Conservation (phyloP, 208 protist species). For the Herpetomonas samuelpessoai region DNA sequence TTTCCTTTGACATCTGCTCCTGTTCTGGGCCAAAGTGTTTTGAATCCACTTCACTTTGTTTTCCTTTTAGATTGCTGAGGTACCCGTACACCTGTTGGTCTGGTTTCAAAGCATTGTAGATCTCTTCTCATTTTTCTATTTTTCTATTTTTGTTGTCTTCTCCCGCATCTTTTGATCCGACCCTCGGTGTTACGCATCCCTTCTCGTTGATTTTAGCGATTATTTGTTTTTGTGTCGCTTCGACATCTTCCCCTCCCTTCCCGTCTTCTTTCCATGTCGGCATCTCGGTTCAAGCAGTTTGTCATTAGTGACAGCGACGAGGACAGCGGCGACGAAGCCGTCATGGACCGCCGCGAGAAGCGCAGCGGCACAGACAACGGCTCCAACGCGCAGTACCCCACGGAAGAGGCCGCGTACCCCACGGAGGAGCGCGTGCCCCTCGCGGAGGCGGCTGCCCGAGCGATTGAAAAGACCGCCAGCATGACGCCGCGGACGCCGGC, state of each 20-base stretch:
- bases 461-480: no score
- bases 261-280: constrained; percentile 6
- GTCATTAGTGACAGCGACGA: constrained; percentile 54
- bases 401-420: background rate
- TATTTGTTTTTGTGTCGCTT: background rate
- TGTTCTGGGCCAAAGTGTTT: background rate
- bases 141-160: constrained; percentile 11
- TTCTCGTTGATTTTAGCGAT: constrained; percentile 14
- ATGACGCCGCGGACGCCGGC: no score
- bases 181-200: constrained; percentile 4
- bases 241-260: background rate
- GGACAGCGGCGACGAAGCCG: constrained; percentile 29
- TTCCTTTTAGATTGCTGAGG: no score
- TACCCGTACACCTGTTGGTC: no score
- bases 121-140: background rate
- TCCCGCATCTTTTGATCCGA: constrained; percentile 4
- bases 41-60: constrained; percentile 2
- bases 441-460: no score
- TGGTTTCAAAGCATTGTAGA: no score
- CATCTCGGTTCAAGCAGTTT: constrained; percentile 37
- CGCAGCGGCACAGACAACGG: constrained; percentile 11
- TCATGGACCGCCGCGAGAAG: constrained; percentile 11
- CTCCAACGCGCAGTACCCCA: background rate
- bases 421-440: background rate
- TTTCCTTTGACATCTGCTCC: background rate